phyloP scores from a whole-genome alignment of 495 filamentous ascomycete genomes.

The Cryomyces antarcticus region DNA sequence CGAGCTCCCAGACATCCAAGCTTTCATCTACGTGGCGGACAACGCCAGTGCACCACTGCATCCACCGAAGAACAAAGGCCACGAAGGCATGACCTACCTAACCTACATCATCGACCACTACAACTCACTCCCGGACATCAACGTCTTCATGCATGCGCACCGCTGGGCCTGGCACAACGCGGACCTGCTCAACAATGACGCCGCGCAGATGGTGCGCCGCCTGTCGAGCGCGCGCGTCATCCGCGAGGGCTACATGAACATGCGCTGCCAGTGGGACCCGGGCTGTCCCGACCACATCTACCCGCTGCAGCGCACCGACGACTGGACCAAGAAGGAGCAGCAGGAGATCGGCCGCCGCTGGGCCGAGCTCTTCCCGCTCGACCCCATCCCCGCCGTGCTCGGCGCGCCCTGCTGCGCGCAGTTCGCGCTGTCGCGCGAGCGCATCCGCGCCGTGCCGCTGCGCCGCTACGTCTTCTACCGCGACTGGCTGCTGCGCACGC shows the following conservation, averaged over 20 bases:
- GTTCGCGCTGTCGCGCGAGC: slow-evolving; percentile 27
- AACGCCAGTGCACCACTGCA: slow-evolving; percentile 37
- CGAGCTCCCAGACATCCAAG: slow-evolving; percentile 33
- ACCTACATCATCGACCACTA: slow-evolving; percentile 57
- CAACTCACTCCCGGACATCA: slow-evolving; percentile 42
- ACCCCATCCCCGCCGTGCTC: slow-evolving; percentile 33
- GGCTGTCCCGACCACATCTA: slow-evolving; percentile 37
- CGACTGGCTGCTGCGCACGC: slow-evolving; percentile 47
- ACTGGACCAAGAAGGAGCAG: slow-evolving; percentile 39
- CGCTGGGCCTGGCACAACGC: slow-evolving; percentile 48
- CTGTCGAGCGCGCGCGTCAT: slow-evolving; percentile 24
- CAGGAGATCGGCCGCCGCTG: slow-evolving; percentile 24
- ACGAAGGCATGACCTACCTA: slow-evolving; percentile 59
- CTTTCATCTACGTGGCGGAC: slow-evolving; percentile 45
- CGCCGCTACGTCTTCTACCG: slow-evolving; percentile 41
- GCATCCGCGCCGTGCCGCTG: slow-evolving; percentile 31
- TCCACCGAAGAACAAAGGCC: slow-evolving; percentile 52
- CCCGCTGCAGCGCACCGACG: slow-evolving; percentile 29
- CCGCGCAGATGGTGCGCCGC: slow-evolving; percentile 21
- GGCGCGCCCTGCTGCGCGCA: slow-evolving; percentile 40
- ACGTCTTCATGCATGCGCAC: slow-evolving; percentile 52
- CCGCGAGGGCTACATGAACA: slow-evolving; percentile 28
- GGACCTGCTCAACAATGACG: slow-evolving; percentile 21
- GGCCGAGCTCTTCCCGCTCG: slow-evolving; percentile 22
- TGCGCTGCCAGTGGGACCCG: slow-evolving; percentile 30